Percentiles rank a stretch among this genome's conserved stretches.
These are phyloP conservation scores for Bryoglossum gracile DNA, from an alignment of 495 filamentous ascomycete species.

Conservation along the genomic window DNA sequence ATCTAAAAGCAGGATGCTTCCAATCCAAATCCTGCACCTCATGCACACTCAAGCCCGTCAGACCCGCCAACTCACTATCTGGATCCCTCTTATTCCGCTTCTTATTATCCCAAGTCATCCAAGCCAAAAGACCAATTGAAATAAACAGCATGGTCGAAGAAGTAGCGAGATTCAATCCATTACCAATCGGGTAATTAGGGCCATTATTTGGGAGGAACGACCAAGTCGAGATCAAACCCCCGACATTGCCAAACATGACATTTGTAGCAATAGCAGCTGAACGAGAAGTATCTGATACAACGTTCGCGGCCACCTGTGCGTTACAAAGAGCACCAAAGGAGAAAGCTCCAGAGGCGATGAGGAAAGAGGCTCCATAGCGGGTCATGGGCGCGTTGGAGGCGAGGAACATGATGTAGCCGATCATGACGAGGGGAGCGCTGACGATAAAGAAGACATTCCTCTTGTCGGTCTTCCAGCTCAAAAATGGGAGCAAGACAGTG, in stretches of 20 bases:
- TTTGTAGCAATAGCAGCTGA: slow-evolving; percentile 56
- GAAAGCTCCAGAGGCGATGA: slow-evolving; percentile 61
- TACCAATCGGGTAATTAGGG: slow-evolving; percentile 65
- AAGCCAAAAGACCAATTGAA: slow-evolving; percentile 39
- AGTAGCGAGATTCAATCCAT: slow-evolving; percentile 65
- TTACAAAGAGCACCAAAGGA: slow-evolving; percentile 59
- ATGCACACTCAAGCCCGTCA: slow-evolving; percentile 34
- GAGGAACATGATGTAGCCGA: slow-evolving; percentile 68
- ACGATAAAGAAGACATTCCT: slow-evolving; percentile 58
- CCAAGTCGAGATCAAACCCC: slow-evolving; percentile 67
- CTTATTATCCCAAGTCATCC: slow-evolving; percentile 60
- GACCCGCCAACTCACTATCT: slow-evolving; percentile 46
- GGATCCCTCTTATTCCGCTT: slow-evolving; percentile 46
- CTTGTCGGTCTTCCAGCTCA: slow-evolving; percentile 52
- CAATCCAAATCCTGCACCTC: slow-evolving; percentile 65
- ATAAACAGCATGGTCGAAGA: slow-evolving; percentile 44
- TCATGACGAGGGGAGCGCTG: slow-evolving; percentile 49
- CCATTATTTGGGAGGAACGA: slow-evolving; percentile 55
- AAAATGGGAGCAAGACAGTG: slow-evolving; percentile 51
- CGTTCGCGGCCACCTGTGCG: slow-evolving; percentile 60
- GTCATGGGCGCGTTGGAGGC: slow-evolving; percentile 42
- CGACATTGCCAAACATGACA: slow-evolving; percentile 68
- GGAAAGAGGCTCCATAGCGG: slow-evolving; percentile 66
- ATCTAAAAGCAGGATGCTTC: slow-evolving; percentile 63
- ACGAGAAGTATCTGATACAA: slow-evolving; percentile 62